Conservation (phyloP, 1,139 yeast species). For the Candida tropicalis region DNA sequence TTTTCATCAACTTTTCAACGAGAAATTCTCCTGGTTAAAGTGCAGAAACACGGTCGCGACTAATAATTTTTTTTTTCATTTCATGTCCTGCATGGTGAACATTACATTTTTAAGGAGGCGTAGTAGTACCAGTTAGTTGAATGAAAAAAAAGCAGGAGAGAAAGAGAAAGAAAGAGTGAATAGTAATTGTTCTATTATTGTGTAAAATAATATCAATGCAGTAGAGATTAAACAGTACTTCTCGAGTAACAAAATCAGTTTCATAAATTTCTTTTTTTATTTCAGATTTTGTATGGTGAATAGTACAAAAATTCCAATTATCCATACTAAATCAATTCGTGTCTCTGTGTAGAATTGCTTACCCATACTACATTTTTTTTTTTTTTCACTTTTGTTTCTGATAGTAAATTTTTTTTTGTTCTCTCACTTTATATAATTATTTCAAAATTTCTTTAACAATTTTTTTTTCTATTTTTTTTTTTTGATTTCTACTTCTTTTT, state of each 20-base stretch:
- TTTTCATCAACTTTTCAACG: too few species aligned
- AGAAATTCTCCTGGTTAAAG: too few species aligned
- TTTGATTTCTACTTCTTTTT: background rate
- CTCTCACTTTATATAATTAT: background rate
- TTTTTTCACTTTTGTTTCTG: background rate
- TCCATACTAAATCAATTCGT: background rate
- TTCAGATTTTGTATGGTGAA: background rate
- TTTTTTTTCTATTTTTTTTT: background rate
- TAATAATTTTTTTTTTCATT: background rate
- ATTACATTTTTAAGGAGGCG: too few species aligned
- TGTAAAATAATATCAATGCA: too few species aligned
- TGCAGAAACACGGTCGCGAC: background rate
- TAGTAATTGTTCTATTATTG: too few species aligned
- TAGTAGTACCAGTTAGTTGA: too few species aligned
- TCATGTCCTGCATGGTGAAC: too few species aligned
- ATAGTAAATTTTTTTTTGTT: background rate
- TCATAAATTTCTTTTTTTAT: conserved; percentile 3
- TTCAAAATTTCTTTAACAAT: background rate
- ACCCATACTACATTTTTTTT: background rate
- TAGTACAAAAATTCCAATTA: conserved; percentile 1
- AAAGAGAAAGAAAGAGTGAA: too few species aligned
- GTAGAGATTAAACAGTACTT: too few species aligned
- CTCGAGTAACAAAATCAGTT: background rate
- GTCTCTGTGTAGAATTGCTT: background rate
- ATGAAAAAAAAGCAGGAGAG: too few species aligned